Base-by-base conservation (phyloP, 306 rosid genomes). In the Comarum palustre region DNA sequence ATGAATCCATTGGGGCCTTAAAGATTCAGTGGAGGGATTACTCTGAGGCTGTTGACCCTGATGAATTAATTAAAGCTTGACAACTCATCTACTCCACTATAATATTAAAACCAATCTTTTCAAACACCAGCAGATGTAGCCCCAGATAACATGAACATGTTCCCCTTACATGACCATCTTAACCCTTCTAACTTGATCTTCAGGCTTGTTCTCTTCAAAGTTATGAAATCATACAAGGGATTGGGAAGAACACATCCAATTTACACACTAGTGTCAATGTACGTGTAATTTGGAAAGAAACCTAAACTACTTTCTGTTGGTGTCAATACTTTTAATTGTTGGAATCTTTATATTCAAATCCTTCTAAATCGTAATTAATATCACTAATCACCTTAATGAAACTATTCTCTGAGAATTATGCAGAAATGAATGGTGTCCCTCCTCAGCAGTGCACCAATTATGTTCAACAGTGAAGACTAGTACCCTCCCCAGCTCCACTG, bases 401-500 rank as follows among this genome's bases (percentile, higher is more conserved):
- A 54, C 60, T 54, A 22, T 57, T 22, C 47, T 41, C 45, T 62
- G 75, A 59, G 20, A 62, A 59, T 38, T 62, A 62, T 10, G 34
- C 52, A 36, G 63, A 74, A 42, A 66, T 48, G 48, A 78, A 89
- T 86, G 90, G 80, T 72, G 75, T 87, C 88, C 88, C 88, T 71
- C 25, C 92, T 82, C 84, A 66, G 85, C 80, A 69, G 58, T 76
- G 82, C 88, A 87, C 81, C 79, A 41, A 41, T 41, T 41, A 82
- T 66, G 45, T 61, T 69, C 61, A 69, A 68, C 81, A 81, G 79
- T 82, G 15, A 54, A 24, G 17, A 22, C 4, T 78, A 69, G 77
- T 19, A 76, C 70, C 51, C 84, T 82, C 87, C 87, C 81, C 85
- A 78, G 31, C 84, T 82, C 87, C 87, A 83, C 85, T 80, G 31